Conservation (phyloP, 352 stramenopile species). For the Pythium pyrilobum region DNA sequence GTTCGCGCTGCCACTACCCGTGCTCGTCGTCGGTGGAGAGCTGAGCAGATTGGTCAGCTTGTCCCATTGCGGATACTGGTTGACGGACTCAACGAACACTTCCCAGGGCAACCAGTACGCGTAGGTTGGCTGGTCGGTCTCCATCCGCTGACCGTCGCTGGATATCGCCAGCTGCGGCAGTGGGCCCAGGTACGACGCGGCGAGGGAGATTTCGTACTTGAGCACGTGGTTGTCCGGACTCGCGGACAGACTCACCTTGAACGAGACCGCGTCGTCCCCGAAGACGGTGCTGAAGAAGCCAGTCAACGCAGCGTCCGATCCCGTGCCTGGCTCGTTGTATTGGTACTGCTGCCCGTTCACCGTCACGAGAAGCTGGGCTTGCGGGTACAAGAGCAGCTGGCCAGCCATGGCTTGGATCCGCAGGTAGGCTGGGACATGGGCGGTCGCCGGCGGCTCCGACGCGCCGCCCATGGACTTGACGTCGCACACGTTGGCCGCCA, state of each 20-base stretch:
- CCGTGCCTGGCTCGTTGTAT: conserved; percentile 2
- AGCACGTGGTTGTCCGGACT: too few relatives aligned
- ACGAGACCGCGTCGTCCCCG: too few relatives aligned
- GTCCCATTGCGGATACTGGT: conserved; percentile 10
- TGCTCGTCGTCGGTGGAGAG: not conserved
- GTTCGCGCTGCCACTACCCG: too few relatives aligned
- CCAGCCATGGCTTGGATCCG: not conserved
- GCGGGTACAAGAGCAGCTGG: not conserved
- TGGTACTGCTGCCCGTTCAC: not conserved
- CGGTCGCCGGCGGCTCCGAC: conserved; percentile 7
- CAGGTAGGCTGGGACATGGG: conserved; percentile 10
- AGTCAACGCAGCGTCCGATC: not conserved
- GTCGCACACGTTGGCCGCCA: not conserved
- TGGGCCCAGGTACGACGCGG: too few relatives aligned
- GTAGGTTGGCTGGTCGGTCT: not conserved
- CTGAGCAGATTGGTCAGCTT: conserved; percentile 2
- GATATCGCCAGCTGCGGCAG: not conserved
- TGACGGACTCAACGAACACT: not conserved
- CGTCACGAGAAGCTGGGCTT: not conserved
- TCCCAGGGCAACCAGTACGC: not conserved
- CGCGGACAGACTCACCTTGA: too few relatives aligned
- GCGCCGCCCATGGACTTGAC: conserved; percentile 13
- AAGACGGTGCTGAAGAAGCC: not conserved
- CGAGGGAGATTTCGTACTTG: too few relatives aligned
- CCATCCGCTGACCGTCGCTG: too few relatives aligned